phyloP scores from a whole-genome alignment of 2,329 filamentous ascomycete genomes.

The Fusarium sp. region DNA sequence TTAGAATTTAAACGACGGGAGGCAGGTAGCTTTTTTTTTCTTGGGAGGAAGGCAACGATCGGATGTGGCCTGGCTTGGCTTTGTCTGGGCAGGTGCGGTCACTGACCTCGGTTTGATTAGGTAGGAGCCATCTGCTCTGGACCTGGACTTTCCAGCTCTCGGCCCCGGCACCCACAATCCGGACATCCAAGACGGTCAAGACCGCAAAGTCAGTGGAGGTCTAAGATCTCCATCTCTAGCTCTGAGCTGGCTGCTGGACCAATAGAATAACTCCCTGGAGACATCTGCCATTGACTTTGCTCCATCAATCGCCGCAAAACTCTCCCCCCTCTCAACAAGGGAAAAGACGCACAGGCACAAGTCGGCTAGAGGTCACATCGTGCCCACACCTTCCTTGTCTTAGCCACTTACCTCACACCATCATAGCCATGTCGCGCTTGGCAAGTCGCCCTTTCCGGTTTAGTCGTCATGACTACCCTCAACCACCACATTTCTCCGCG shows the following conservation, averaged over 20 bases:
- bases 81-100: slow-evolving; percentile 38
- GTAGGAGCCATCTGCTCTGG: slow-evolving; percentile 6
- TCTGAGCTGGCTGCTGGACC: slow-evolving; percentile 6
- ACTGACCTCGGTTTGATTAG: slow-evolving; percentile 47
- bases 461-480: slow-evolving; percentile 37
- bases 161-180: slow-evolving; percentile 40
- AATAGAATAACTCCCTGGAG: slow-evolving; percentile 12
- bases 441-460: slow-evolving; percentile 37
- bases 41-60: slow-evolving; percentile 38
- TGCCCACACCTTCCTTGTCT: slow-evolving; percentile 30
- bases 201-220: neutral
- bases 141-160: slow-evolving; percentile 7
- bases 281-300: slow-evolving; percentile 32
- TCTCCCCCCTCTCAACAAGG: slow-evolving; percentile 33
- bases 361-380: slow-evolving; percentile 32
- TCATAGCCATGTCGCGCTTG: slow-evolving; percentile 30
- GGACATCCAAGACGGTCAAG: slow-evolving; percentile 13
- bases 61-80: slow-evolving; percentile 39
- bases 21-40: slow-evolving; percentile 17
- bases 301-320: slow-evolving; percentile 20
- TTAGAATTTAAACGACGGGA: slow-evolving; percentile 39
- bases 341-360: slow-evolving; percentile 39
- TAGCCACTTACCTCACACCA: slow-evolving; percentile 38
- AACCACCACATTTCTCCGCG: slow-evolving; percentile 37
- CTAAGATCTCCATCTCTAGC: slow-evolving; percentile 15